phyloP scores from a whole-genome alignment of 192 early-diverging fungal species.

The Phlyctochytrium arcticum region DNA sequence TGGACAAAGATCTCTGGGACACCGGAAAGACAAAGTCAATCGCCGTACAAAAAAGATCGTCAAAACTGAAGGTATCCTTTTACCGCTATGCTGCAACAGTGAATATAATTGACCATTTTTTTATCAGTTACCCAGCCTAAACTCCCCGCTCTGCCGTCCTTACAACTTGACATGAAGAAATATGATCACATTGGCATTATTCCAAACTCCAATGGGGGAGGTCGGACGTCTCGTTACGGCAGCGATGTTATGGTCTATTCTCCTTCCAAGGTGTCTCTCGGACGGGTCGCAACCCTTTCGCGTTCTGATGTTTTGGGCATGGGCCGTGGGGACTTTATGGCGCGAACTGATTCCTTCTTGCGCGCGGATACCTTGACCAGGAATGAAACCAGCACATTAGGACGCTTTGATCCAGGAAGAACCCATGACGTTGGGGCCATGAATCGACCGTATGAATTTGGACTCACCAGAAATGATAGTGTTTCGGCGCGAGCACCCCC shows the following conservation, averaged over 20 bases:
- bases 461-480: no score
- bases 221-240: constrained; percentile 7
- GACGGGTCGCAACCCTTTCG: constrained; percentile 1
- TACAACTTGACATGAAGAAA: constrained; percentile 10
- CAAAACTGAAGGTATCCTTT: constrained; percentile 15
- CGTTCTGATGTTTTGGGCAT: no score
- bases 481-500: no score
- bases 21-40: constrained; percentile 4
- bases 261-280: constrained; percentile 10
- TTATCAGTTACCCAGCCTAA: background rate
- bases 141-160: constrained; percentile 9
- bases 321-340: no score
- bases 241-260: background rate
- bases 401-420: no score
- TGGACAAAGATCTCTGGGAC: constrained; percentile 1
- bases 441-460: no score
- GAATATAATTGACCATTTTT: background rate
- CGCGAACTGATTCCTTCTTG: no score
- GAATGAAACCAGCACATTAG: no score
- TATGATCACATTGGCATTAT: constrained; percentile 12
- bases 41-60: constrained; percentile 18
- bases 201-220: background rate
- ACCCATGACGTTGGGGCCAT: no score
- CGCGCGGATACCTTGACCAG: no score
- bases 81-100: no score